Conservation (phyloP, 139 green algal species). For the Chlorokybus atmophyticus region DNA sequence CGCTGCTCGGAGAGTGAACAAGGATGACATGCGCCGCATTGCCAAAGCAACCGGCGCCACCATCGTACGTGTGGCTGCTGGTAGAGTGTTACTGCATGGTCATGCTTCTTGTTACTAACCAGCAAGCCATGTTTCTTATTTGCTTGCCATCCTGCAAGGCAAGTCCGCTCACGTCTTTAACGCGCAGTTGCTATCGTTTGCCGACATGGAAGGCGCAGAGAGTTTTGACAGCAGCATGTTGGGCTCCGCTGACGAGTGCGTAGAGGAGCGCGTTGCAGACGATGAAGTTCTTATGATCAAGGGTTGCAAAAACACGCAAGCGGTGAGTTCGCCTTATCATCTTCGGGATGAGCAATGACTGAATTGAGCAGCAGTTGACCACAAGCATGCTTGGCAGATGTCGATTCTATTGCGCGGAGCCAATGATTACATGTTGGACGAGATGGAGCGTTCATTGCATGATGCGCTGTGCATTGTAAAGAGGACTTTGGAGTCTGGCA, state of each 20-base stretch:
- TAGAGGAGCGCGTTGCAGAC: slow-evolving; percentile 56
- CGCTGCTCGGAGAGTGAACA: slow-evolving; percentile 75
- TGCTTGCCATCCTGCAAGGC: too few species aligned
- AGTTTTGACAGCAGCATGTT: slow-evolving; percentile 72
- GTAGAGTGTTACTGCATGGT: too few species aligned
- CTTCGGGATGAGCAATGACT: not conserved
- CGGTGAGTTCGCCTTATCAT: slow-evolving; percentile 22
- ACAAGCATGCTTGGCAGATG: slow-evolving; percentile 23
- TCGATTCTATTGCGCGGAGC: slow-evolving; percentile 84
- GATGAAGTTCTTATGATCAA: slow-evolving; percentile 68
- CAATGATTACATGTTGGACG: slow-evolving; percentile 98
- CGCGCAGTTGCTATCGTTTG: slow-evolving; percentile 66
- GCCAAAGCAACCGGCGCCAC: slow-evolving; percentile 76
- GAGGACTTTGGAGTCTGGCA: slow-evolving; percentile 83
- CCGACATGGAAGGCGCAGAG: slow-evolving; percentile 94
- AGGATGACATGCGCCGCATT: slow-evolving; percentile 89
- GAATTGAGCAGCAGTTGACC: not conserved
- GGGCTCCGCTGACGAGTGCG: slow-evolving; percentile 57
- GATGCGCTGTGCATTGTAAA: slow-evolving; percentile 97
- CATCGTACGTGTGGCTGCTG: slow-evolving; percentile 20
- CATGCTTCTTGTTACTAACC: too few species aligned
- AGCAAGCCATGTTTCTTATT: too few species aligned
- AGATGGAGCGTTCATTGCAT: slow-evolving; percentile 93
- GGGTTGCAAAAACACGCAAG: slow-evolving; percentile 36
- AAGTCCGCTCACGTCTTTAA: too few species aligned